Evolutionary conservation across 352 stramenopile genomes (phyloP).

Genomic region (Globisporangium megalacanthum): DNA sequence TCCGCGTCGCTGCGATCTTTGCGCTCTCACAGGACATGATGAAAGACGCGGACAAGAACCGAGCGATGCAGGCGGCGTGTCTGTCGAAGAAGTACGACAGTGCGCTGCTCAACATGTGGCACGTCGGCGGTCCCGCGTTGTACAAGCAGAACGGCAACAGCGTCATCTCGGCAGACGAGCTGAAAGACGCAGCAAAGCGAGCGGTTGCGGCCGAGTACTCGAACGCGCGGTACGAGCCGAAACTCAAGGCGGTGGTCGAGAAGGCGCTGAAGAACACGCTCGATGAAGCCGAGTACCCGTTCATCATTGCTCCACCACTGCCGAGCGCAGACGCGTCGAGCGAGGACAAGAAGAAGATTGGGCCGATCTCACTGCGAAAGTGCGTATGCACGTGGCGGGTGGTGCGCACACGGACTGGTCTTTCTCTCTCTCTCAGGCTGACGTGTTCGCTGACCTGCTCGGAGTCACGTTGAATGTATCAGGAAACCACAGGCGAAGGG

Average conservation of each 20-base stretch:
- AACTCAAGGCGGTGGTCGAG: conserved; percentile 55
- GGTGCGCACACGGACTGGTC: neutral
- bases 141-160: conserved; percentile 73
- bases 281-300: conserved; percentile 66
- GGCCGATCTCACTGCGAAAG: conserved; percentile 69
- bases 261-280: conserved; percentile 62
- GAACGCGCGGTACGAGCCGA: conserved; percentile 71
- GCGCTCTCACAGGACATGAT: conserved; percentile 90
- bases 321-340: conserved; percentile 20
- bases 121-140: conserved; percentile 37
- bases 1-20: conserved; percentile 91
- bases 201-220: conserved; percentile 67
- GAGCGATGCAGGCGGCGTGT: conserved; percentile 79
- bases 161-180: conserved; percentile 39
- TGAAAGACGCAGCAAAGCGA: conserved; percentile 65
- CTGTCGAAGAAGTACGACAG: conserved; percentile 65
- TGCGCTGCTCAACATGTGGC: conserved; percentile 61
- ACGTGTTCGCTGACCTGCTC: conserved; percentile 1
- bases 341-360: conserved; percentile 49
- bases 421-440: no score
- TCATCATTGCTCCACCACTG: conserved; percentile 72
- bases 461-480: neutral
- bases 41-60: conserved; percentile 82
- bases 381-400: conserved; percentile 19
- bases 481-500: conserved; percentile 29